These are phyloP conservation scores for Geranium brycei DNA, from an alignment of 345 rosid species.

Conservation along the genomic window DNA sequence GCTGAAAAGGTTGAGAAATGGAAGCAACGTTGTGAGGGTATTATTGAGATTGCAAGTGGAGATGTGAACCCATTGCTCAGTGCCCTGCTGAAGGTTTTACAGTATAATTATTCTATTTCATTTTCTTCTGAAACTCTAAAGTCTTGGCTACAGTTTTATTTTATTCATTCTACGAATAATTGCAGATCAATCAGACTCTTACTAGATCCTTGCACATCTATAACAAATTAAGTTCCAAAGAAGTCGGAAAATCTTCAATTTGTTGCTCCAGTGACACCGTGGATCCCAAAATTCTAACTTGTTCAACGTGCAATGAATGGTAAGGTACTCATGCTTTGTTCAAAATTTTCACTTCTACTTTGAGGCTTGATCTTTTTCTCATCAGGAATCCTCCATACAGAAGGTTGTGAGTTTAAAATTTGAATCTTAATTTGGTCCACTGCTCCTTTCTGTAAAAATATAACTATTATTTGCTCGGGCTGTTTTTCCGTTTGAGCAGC, in stretches of 20 bases:
- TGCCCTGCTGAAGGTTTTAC: conserved; percentile 36
- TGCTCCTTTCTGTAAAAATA: neutral
- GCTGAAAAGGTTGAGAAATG: conserved; percentile 48
- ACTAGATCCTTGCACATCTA: conserved; percentile 33
- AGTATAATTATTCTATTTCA: neutral
- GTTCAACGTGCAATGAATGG: conserved; percentile 49
- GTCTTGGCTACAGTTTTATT: conserved; percentile 1
- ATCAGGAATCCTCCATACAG: neutral
- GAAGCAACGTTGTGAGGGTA: conserved; percentile 31
- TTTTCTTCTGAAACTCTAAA: conserved; percentile 1
- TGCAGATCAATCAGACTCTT: conserved; percentile 41
- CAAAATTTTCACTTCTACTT: neutral
- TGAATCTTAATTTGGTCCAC: neutral
- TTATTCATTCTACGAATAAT: conserved; percentile 1
- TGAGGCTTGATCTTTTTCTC: neutral
- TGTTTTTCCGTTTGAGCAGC: conserved; percentile 27
- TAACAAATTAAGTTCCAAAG: conserved; percentile 23
- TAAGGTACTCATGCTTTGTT: conserved; percentile 21
- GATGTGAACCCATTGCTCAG: conserved; percentile 20
- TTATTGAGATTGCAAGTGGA: conserved; percentile 19
- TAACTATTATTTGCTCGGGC: neutral
- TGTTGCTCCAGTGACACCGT: conserved; percentile 26
- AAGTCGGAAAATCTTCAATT: conserved; percentile 19
- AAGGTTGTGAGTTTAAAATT: neutral
- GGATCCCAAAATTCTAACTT: conserved; percentile 23